Percentiles rank a stretch among this genome's conserved stretches.
Conservation (phyloP, 768 basidiomycete species). For the Collybia sp. region DNA sequence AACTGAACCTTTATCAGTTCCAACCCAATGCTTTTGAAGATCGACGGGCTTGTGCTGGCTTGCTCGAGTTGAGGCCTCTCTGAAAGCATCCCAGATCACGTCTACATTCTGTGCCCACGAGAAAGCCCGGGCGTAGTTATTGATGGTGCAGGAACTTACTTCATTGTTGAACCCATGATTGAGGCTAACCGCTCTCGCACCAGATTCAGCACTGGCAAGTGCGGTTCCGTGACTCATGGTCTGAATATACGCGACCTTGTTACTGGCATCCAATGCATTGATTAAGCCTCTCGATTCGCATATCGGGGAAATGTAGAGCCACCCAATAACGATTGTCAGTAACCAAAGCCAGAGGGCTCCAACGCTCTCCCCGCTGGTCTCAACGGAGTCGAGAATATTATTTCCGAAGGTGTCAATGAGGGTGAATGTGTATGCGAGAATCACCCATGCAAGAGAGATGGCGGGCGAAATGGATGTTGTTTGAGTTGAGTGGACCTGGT, state of each 20-base stretch:
- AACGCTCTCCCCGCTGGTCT: conserved; percentile 26
- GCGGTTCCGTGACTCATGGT: conserved; percentile 4
- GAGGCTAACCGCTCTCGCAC: conserved; percentile 13
- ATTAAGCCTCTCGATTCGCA: conserved; percentile 27
- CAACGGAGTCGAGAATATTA: too few species aligned
- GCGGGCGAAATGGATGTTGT: conserved; percentile 11
- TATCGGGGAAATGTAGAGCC: conserved; percentile 39
- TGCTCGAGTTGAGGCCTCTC: conserved; percentile 13
- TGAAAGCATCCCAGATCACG: conserved; percentile 15
- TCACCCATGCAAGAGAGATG: conserved; percentile 9
- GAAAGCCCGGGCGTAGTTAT: conserved; percentile 24
- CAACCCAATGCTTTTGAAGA: conserved; percentile 10
- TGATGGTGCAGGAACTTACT: conserved; percentile 16
- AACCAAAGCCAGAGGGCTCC: conserved; percentile 43
- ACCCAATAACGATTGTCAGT: conserved; percentile 35
- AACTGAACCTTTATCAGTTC: conserved; percentile 4
- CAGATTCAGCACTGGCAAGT: conserved; percentile 7
- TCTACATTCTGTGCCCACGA: conserved; percentile 23
- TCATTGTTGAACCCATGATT: conserved; percentile 7
- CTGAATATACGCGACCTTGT: conserved; percentile 23
- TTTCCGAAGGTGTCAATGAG: conserved; percentile 9
- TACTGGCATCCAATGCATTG: conserved; percentile 23
- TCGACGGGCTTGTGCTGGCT: conserved; percentile 13
- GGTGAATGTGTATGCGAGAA: conserved; percentile 11
- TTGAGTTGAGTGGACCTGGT: conserved; percentile 6